These are phyloP conservation scores for Scedosporium aurantiacum DNA, from an alignment of 2,329 filamentous ascomycete genomes.

Conservation along the genomic window DNA sequence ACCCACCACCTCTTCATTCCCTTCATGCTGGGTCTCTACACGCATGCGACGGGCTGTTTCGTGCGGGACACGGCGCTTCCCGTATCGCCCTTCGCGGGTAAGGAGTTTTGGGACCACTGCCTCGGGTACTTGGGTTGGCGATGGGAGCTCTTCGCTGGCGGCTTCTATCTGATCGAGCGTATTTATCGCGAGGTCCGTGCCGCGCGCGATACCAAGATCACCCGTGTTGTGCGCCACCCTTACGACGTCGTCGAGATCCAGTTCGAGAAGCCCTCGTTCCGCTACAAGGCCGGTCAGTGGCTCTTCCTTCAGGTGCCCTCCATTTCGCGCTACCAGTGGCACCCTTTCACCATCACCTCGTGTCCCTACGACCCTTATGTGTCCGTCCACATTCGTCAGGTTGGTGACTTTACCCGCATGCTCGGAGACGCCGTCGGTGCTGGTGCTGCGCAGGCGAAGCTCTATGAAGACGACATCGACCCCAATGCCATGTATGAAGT, in stretches of 20 bases:
- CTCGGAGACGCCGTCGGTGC: conserved; percentile 76
- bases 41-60: conserved; percentile 91
- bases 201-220: conserved; percentile 75
- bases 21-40: conserved; percentile 88
- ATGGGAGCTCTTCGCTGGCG: conserved; percentile 85
- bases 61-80: conserved; percentile 68
- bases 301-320: conserved; percentile 77
- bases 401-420: conserved; percentile 74
- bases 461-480: conserved; percentile 65
- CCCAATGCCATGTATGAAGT: conserved; percentile 88
- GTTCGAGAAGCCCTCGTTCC: conserved; percentile 79
- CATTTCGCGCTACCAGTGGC: conserved; percentile 74
- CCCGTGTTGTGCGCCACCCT: conserved; percentile 88
- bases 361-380: conserved; percentile 83
- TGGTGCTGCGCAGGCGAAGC: conserved; percentile 63
- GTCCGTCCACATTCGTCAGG: conserved; percentile 76
- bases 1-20: conserved; percentile 96
- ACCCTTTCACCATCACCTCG: conserved; percentile 88
- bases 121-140: conserved; percentile 94
- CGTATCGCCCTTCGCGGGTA: conserved; percentile 75
- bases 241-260: conserved; percentile 90
- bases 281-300: conserved; percentile 88
- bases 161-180: conserved; percentile 75
- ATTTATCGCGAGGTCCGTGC: conserved; percentile 85
- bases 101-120: conserved; percentile 81